Evolutionary conservation across 805 yeast genomes (phyloP), one percentile per base, ranked within the genome.

Genomic region (Kodamaea jinghongensis): DNA sequence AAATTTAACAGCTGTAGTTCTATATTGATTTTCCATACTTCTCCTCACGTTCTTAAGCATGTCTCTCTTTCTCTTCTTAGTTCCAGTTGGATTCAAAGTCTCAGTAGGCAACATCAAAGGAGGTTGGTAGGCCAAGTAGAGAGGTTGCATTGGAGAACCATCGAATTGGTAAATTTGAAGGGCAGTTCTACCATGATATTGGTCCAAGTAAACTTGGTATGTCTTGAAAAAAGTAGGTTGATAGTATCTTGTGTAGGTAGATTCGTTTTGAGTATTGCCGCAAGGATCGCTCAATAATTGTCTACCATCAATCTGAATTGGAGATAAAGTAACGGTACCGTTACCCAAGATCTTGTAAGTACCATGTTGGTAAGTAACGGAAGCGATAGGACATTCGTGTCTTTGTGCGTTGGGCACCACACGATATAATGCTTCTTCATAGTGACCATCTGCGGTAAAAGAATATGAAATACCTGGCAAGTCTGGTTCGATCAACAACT

Each of bases 21-120:
- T 79, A 52, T 76, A 78, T 61, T 79, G 79, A 68, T 89, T 90
- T 55, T 86, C 95, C 52, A 89, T 70, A 6, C 86, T 70, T 59
- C 96, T 76, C 60, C 79, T 80, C 34, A 87, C 77, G 13, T 28
- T 27, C 31, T 34, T 13, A 10, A 28, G 34, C 31, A 34, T 29
- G 12, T 28, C 28, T 41, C 76, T 68, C 38, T 65, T 68, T 61
- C 52, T 60, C 8, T 74, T 60, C 28, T 67, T 62, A 5, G 71
- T 55, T 2, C 69, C 65, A 2, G 96, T 86, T 15, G 99, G 99
- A 62, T 90, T 91, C 72, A 93, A 67, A 0, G 97, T 90, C 38
- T 60, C 65, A 1, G 98, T 93, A 15, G 99, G 99, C 44, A 93
- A 77, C 99, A 93, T 93, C 77, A 85, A 74, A 7, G 99, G 95